Conservation (phyloP, 1,284 basidiomycete genomes). For the Naganishia albida region DNA sequence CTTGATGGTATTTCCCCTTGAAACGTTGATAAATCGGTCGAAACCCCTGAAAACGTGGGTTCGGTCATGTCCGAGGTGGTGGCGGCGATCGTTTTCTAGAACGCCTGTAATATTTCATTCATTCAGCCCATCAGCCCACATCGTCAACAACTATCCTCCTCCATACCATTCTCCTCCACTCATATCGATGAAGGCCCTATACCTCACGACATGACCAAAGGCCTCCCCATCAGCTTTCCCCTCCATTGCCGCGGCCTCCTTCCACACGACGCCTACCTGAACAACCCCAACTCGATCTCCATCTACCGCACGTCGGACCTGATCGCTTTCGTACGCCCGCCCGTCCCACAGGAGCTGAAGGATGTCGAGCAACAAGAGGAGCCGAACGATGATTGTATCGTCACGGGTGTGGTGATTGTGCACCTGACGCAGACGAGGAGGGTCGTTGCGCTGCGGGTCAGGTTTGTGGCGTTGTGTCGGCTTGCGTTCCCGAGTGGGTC, state of each 20-base stretch:
- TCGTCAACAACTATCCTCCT: no score
- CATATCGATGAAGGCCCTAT: not conserved
- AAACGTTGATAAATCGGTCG: not conserved
- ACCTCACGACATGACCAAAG: conserved; percentile 16
- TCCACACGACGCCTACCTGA: conserved; percentile 22
- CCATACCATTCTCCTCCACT: no score
- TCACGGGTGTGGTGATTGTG: conserved; percentile 32
- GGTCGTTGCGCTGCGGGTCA: conserved; percentile 24
- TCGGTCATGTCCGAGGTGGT: not conserved
- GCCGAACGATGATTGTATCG: conserved; percentile 26
- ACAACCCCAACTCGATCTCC: conserved; percentile 30
- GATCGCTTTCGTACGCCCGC: conserved; percentile 24
- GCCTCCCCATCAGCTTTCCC: conserved; percentile 19
- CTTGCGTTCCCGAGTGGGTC: conserved; percentile 30
- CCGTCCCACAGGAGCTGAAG: not conserved
- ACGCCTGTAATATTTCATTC: not conserved
- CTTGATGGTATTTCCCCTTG: not conserved
- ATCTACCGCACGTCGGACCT: conserved; percentile 32
- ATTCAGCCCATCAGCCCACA: no score
- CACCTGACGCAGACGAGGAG: conserved; percentile 27
- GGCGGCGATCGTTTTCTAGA: not conserved
- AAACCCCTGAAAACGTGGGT: not conserved
- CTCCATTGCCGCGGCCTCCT: conserved; percentile 13
- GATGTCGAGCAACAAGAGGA: not conserved
- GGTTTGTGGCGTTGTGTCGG: conserved; percentile 27